Evolutionary conservation across 371 early-diverging fungal species (phyloP), one percentile per base, ranked within the genome.

Genomic region (Fennellomyces sp.): DNA sequence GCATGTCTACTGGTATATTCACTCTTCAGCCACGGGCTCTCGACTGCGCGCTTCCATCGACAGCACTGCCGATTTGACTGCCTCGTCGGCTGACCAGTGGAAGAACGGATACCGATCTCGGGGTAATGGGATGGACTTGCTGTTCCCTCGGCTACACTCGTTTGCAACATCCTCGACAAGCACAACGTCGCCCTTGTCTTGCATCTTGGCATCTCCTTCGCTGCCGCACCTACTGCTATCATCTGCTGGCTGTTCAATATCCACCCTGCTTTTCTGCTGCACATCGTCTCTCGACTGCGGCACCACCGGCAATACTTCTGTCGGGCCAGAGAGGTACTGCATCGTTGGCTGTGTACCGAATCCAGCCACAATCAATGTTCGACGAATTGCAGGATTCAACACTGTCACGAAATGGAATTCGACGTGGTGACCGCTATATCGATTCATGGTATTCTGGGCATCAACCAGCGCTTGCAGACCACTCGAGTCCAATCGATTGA

Each of bases 381-480:
- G 65, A 19, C 77, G 70, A 33, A 83, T 78, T 2, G 68, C 56
- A 26, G 73, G 70, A 30, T 66, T 53, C 10, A 61, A 27, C 15
- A 83, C 69, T 51, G 78, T 80, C 19, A 72, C 73, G 62, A 83
- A 83, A 48, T 83, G 80, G 56, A 73, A 83, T 51, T 80, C 77
- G 12, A 83, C 76, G 17, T 68, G 65, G 23, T 72, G 78, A 36
- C 80, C 88, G 41, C 82, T 67, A 60, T 82, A 86, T 27, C 81
- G 72, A 47, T 74, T 75, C 23, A 85, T 52, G 0, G 81, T 76
- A 21, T 63, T 72, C 56, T 78, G 74, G 15, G 81, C 72, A 61
- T 88, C 89, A 5, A 86, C 61, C 17, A 88, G 72, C 17, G 81
- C 76, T 63, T 88, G 86, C 19, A 84, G 58, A 41, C 88, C 90